A percentile compares a stretch with the other conserved stretches of the same genome.
Conservation (phyloP, 768 basidiomycete species). For the Boletus rubescentipes region DNA sequence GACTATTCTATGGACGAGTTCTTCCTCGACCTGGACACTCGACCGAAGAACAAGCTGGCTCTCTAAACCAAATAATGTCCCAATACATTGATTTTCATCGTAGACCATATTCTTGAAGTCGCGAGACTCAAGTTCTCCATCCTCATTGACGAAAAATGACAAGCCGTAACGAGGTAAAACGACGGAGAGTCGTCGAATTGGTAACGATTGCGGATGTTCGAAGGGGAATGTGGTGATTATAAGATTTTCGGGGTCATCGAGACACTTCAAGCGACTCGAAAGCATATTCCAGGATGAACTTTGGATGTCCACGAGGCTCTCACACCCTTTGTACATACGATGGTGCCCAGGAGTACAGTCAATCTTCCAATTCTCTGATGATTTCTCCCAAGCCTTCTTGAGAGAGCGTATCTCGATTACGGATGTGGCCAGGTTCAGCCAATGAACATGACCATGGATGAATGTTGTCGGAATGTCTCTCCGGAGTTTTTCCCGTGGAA, state of each 20-base stretch:
- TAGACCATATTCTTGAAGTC: constrained; percentile 43
- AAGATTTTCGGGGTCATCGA: constrained; percentile 26
- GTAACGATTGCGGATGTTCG: no score
- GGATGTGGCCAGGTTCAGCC: constrained; percentile 28
- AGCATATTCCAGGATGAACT: constrained; percentile 31
- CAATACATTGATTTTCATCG: constrained; percentile 39
- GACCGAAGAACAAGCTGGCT: constrained; percentile 41
- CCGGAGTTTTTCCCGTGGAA: constrained; percentile 22
- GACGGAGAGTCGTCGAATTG: constrained; percentile 25
- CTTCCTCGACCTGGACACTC: no score
- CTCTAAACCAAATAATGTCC: constrained; percentile 44
- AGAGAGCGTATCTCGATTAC: constrained; percentile 31
- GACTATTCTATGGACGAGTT: no score
- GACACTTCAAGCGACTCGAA: constrained; percentile 18
- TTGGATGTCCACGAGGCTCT: constrained; percentile 26
- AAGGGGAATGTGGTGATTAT: constrained; percentile 12
- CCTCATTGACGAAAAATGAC: constrained; percentile 38
- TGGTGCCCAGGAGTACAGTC: constrained; percentile 1
- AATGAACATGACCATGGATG: constrained; percentile 27
- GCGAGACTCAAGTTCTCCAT: constrained; percentile 36
- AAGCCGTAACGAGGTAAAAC: constrained; percentile 42
- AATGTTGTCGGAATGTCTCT: constrained; percentile 28
- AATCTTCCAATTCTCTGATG: constrained; percentile 29
- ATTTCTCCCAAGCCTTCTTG: constrained; percentile 24
- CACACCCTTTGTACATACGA: not conserved